Base-by-base conservation (phyloP, 2,329 filamentous ascomycete genomes). In the Cryoendolithus antarcticus region DNA sequence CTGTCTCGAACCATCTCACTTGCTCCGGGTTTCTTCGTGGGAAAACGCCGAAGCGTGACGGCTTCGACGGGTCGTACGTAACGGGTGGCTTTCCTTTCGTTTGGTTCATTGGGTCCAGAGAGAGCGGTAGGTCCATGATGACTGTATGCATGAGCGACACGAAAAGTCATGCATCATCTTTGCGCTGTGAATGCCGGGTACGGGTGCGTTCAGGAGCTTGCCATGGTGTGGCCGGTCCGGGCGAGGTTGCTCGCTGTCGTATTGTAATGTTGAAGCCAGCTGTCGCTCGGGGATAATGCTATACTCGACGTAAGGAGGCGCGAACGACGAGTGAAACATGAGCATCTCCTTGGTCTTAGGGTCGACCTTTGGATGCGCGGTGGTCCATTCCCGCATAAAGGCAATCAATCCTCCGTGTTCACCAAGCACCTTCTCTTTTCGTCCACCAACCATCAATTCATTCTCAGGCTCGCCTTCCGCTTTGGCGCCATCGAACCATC, bases 121-220 rank as follows among this genome's bases (percentile, higher is more conserved):
- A 74, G 1, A 84, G 62, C 0, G 80, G 80, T 7, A 82, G 63
- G 49, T 84, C 79, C 59, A 84, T 69, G 40, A 84, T 80, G 29
- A 83, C 61, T 0, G 77, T 81, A 48, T 82, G 69, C 6, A 56
- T 6, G 60, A 65, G 1, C 77, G 80, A 2, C 79, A 78, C 9
- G 80, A 80, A 57, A 83, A 84, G 53, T 84, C 80, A 51, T 84
- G 80, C 77, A 84, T 84, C 70, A 84, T 79, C 54, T 79, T 82
- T 2, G 77, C 72, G 2, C 72, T 72, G 4, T 64, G 62, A 15
- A 82, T 65, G 0, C 78, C 77, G 0, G 75, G 71, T 0, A 84
- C 66, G 0, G 75, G 62, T 4, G 65, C 59, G 46, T 74, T 74
- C 39, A 80, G 59, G 33, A 63, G 47, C 34, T 48, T 57, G 19